Evolutionary conservation across 2,329 filamentous ascomycete species (phyloP).

Genomic region (Neonectria coccinea): DNA sequence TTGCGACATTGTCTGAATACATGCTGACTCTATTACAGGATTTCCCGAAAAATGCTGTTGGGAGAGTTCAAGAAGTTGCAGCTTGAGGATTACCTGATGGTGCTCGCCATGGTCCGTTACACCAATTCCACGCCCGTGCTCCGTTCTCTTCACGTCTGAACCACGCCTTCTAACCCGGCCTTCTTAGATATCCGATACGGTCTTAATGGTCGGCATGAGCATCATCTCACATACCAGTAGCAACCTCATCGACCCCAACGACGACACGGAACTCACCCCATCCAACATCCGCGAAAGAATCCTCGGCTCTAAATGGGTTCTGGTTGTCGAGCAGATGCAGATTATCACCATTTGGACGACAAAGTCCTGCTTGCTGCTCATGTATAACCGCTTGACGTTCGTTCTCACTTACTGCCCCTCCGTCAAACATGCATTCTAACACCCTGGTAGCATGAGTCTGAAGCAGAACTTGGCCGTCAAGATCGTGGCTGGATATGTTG

Average conservation of each 20-base stretch:
- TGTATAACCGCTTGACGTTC: slow-evolving; percentile 67
- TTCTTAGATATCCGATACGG: slow-evolving; percentile 60
- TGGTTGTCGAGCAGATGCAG: slow-evolving; percentile 72
- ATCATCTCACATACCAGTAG: slow-evolving; percentile 66
- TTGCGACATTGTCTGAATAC: not conserved
- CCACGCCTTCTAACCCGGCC: slow-evolving; percentile 21
- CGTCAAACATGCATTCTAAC: slow-evolving; percentile 28
- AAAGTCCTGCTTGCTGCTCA: slow-evolving; percentile 67
- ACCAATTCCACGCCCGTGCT: slow-evolving; percentile 4
- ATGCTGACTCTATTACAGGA: slow-evolving; percentile 39
- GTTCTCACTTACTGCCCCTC: slow-evolving; percentile 32
- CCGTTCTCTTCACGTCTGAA: not conserved
- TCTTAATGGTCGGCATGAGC: slow-evolving; percentile 66
- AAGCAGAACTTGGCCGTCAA: slow-evolving; percentile 61
- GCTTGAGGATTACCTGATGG: slow-evolving; percentile 67
- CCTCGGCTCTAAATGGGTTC: slow-evolving; percentile 70
- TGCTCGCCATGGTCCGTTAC: slow-evolving; percentile 61
- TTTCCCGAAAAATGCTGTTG: slow-evolving; percentile 54
- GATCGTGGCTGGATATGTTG: slow-evolving; percentile 60
- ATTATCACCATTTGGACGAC: slow-evolving; percentile 67
- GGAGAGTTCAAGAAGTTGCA: slow-evolving; percentile 64
- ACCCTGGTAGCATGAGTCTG: slow-evolving; percentile 55
- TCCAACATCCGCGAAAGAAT: slow-evolving; percentile 55
- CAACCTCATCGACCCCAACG: slow-evolving; percentile 67
- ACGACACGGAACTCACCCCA: slow-evolving; percentile 59